A percentile compares a stretch with the other conserved stretches of the same genome.
phyloP scores from a whole-genome alignment of 805 yeast species.

The Suhomyces tanzawaensis region DNA sequence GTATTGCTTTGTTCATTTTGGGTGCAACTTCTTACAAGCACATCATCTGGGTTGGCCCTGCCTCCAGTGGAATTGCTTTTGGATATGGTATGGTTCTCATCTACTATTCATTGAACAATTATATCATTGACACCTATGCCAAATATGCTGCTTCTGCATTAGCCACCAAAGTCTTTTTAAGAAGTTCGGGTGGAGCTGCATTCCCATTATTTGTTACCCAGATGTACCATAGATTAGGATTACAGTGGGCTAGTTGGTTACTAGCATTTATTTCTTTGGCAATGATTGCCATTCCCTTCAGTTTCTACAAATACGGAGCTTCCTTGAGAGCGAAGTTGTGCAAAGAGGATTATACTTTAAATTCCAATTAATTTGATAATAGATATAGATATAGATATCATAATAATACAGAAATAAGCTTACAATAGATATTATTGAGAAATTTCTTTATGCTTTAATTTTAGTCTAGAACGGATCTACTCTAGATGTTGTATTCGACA shows the following conservation, averaged over 20 bases:
- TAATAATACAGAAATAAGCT: neutral
- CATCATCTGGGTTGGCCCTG: constrained; percentile 66
- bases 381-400: too few species aligned
- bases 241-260: constrained; percentile 80
- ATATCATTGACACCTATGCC: constrained; percentile 87
- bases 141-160: constrained; percentile 77
- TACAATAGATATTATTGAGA: neutral
- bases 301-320: constrained; percentile 67
- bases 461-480: neutral
- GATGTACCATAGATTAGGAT: constrained; percentile 71
- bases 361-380: constrained; percentile 1
- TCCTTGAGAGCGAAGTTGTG: constrained; percentile 60
- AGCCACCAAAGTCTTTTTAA: constrained; percentile 76
- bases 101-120: constrained; percentile 63
- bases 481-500: too few species aligned
- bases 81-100: constrained; percentile 63
- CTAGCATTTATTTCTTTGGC: constrained; percentile 75
- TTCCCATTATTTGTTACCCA: constrained; percentile 80
- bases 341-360: constrained; percentile 61
- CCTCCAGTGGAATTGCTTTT: constrained; percentile 56
- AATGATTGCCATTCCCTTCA: constrained; percentile 71
- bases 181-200: constrained; percentile 85
- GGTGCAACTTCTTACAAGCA: constrained; percentile 76
- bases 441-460: too few species aligned
- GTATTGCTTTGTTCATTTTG: constrained; percentile 71